A percentile compares a stretch with the other conserved stretches of the same genome.
Evolutionary conservation across 495 filamentous ascomycete species (phyloP).

Genomic region (Hypoxylon crocopeplum): DNA sequence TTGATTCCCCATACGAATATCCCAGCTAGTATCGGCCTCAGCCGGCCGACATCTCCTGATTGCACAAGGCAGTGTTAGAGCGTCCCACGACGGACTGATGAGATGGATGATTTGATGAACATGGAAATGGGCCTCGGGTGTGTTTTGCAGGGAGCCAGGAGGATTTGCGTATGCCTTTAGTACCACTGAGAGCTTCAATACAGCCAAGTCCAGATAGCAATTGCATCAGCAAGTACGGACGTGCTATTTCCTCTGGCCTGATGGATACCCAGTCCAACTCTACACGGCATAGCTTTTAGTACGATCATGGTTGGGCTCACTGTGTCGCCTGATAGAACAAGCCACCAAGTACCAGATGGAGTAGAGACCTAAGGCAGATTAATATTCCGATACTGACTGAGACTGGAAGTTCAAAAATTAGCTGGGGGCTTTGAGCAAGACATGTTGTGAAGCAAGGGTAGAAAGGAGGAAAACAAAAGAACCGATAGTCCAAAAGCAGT

Average conservation of each 20-base stretch:
- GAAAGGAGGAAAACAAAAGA: too few species aligned
- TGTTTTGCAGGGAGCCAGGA: neutral
- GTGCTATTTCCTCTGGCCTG: constrained; percentile 11
- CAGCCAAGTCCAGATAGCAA: neutral
- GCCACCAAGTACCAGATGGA: neutral
- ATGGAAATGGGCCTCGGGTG: too few species aligned
- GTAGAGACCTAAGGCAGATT: neutral
- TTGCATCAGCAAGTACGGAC: neutral
- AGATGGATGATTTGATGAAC: too few species aligned
- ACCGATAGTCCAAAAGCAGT: too few species aligned
- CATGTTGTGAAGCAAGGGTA: too few species aligned
- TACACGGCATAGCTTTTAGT: neutral
- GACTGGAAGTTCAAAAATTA: too few species aligned
- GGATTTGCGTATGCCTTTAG: neutral
- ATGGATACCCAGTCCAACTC: constrained; percentile 22
- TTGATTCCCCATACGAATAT: neutral
- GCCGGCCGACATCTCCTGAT: too few species aligned
- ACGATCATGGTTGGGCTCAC: constrained; percentile 11
- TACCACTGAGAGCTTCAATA: constrained; percentile 1
- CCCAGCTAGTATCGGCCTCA: neutral
- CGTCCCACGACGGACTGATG: too few species aligned
- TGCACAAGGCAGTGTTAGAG: too few species aligned
- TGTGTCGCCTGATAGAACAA: constrained; percentile 2
- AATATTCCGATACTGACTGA: too few species aligned
- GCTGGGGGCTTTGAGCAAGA: too few species aligned